Percentiles rank a stretch among this genome's conserved stretches.
phyloP scores from a whole-genome alignment of 208 protist species.

The Kentomonas sorsogonicus region DNA sequence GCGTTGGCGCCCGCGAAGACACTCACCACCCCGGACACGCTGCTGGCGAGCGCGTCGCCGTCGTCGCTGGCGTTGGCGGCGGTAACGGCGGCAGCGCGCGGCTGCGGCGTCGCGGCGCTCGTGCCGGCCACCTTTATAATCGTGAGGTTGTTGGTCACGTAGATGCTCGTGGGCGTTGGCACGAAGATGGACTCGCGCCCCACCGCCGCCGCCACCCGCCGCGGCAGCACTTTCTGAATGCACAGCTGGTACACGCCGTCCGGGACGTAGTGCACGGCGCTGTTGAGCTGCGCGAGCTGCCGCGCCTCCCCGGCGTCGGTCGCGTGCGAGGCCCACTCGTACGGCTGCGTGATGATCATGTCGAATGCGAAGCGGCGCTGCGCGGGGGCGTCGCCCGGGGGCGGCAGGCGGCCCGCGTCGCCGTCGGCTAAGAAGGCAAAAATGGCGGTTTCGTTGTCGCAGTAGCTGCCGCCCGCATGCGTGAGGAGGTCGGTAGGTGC shows the following conservation, averaged over 20 bases:
- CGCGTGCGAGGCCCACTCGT: too few species aligned
- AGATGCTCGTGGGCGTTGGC: constrained; percentile 15
- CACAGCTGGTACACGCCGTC: constrained; percentile 41
- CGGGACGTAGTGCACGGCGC: constrained; percentile 30
- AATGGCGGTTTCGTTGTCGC: too few species aligned
- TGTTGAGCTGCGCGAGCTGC: constrained; percentile 37
- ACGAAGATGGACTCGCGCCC: constrained; percentile 13
- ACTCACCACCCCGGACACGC: constrained; percentile 19
- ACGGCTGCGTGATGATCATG: too few species aligned
- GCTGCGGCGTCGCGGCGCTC: too few species aligned
- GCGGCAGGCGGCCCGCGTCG: too few species aligned
- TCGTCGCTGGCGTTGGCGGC: neutral
- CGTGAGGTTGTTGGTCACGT: constrained; percentile 16
- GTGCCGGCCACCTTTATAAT: constrained; percentile 13
- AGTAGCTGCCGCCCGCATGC: too few species aligned
- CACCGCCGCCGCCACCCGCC: too few species aligned
- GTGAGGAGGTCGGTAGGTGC: neutral
- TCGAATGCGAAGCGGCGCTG: too few species aligned
- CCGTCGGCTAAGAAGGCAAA: too few species aligned
- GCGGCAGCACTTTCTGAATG: constrained; percentile 29
- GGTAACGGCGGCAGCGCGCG: too few species aligned
- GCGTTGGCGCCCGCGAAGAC: constrained; percentile 43
- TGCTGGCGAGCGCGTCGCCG: constrained; percentile 5
- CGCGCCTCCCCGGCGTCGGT: too few species aligned
- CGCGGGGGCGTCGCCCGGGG: too few species aligned